Percentiles rank a stretch among this genome's conserved stretches.
These are phyloP conservation scores for Ilex paraguariensis DNA, from an alignment of 305 asterid genomes.

Conservation along the genomic window DNA sequence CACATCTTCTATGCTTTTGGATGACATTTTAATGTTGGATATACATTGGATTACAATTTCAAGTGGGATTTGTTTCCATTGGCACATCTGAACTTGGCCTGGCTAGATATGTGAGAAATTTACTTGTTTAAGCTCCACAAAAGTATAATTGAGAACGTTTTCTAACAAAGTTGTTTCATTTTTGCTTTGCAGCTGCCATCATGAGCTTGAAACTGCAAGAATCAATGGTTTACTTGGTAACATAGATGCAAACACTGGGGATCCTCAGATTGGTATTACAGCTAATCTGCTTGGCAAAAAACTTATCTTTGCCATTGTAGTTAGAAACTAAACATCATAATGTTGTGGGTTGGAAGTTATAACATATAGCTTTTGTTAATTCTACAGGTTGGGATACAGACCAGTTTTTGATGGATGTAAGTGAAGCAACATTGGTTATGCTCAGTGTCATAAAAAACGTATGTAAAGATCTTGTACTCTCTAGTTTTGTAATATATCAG, in stretches of 20 bases:
- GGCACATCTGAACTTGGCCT: too few species aligned
- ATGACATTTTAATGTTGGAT: too few species aligned
- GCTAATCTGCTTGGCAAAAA: neutral
- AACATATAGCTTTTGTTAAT: neutral
- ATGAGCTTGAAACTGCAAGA: constrained; percentile 94
- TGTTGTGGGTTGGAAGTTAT: neutral
- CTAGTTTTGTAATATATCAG: neutral
- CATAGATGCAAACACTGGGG: constrained; percentile 93
- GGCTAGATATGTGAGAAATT: too few species aligned
- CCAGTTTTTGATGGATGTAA: constrained; percentile 91
- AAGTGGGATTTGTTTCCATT: too few species aligned
- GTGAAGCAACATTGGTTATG: constrained; percentile 92
- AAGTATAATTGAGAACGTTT: too few species aligned
- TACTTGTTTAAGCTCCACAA: too few species aligned
- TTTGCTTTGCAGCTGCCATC: constrained; percentile 59
- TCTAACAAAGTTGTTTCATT: neutral
- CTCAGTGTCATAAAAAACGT: constrained; percentile 80
- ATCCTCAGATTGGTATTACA: constrained; percentile 79
- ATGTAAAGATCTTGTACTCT: constrained; percentile 1
- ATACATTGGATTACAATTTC: too few species aligned
- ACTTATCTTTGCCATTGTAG: neutral
- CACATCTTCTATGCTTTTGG: too few species aligned
- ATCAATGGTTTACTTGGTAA: constrained; percentile 90
- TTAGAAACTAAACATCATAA: neutral
- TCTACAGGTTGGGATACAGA: constrained; percentile 97